phyloP scores from a whole-genome alignment of 208 protist species.

The Novymonas esmeraldas region DNA sequence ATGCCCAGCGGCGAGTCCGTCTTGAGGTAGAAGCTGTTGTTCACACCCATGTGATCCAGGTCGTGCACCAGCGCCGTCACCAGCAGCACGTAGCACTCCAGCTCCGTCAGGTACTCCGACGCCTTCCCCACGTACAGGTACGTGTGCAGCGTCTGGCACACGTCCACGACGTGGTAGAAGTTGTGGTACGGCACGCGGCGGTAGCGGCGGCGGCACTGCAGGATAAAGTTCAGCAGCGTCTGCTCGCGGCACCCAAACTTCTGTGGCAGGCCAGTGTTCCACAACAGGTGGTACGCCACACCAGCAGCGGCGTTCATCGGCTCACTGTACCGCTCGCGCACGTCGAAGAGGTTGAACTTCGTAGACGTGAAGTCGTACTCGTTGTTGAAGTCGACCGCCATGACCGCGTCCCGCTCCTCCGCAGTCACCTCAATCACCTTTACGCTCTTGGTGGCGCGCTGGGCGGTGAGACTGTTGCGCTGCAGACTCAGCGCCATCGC shows the following conservation, averaged over 20 bases:
- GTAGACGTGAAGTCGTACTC: conserved; percentile 61
- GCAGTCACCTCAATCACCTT: conserved; percentile 43
- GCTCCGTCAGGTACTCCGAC: conserved; percentile 60
- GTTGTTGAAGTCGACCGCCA: conserved; percentile 33
- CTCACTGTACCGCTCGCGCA: conserved; percentile 45
- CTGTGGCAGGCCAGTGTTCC: conserved; percentile 62
- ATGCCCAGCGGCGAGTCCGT: conserved; percentile 87
- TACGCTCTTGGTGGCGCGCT: not conserved
- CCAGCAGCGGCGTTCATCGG: conserved; percentile 60
- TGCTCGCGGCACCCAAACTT: conserved; percentile 74
- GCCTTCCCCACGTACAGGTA: conserved; percentile 60
- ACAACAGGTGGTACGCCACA: conserved; percentile 54
- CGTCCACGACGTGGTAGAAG: conserved; percentile 88
- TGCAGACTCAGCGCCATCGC: conserved; percentile 70
- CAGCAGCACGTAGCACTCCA: conserved; percentile 85
- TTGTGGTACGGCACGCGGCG: conserved; percentile 88
- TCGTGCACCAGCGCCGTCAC: conserved; percentile 83
- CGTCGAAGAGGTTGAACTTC: conserved; percentile 72
- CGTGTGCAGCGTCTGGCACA: conserved; percentile 80
- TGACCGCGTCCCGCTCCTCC: conserved; percentile 44
- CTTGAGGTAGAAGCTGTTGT: conserved; percentile 92
- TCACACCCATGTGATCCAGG: conserved; percentile 90
- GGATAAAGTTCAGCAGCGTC: conserved; percentile 81
- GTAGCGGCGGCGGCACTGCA: conserved; percentile 83
- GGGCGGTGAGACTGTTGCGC: conserved; percentile 24